Conservation (phyloP, 805 yeast genomes). For the Kuraishia floccosa region DNA sequence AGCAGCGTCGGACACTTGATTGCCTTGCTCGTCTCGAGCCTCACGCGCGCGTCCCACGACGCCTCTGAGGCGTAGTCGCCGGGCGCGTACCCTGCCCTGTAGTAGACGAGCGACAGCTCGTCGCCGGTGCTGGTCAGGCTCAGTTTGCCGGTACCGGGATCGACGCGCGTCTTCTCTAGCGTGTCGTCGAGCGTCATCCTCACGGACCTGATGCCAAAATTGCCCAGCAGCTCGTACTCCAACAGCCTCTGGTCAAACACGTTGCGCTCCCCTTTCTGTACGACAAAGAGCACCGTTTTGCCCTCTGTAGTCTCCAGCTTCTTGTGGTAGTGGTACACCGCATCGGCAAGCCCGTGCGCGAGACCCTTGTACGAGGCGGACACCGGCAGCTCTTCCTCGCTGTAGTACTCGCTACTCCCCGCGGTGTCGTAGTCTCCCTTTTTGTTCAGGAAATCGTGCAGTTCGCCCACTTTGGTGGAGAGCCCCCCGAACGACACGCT, state of each 20-base stretch:
- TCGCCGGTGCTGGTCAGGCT: conserved; percentile 41
- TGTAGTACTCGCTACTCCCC: conserved; percentile 27
- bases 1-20: conserved; percentile 86
- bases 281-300: conserved; percentile 61
- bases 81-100: conserved; percentile 84
- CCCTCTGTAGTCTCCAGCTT: conserved; percentile 16
- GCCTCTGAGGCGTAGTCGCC: conserved; percentile 53
- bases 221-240: conserved; percentile 55
- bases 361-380: conserved; percentile 54
- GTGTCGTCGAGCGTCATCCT: conserved; percentile 63
- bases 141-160: conserved; percentile 30
- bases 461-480: conserved; percentile 64
- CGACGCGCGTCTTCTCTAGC: conserved; percentile 26
- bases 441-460: conserved; percentile 58
- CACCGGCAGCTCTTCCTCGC: conserved; percentile 39
- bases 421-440: conserved; percentile 40
- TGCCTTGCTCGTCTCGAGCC: conserved; percentile 65
- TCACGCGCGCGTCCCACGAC: conserved; percentile 71
- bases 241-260: conserved; percentile 84
- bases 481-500: conserved; percentile 94
- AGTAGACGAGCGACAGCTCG: conserved; percentile 84
- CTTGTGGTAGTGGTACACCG: conserved; percentile 39
- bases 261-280: conserved; percentile 80
- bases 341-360: conserved; percentile 62
- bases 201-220: conserved; percentile 45